Conservation (phyloP, 495 filamentous ascomycete species). For the Lophiostoma macrostomum region DNA sequence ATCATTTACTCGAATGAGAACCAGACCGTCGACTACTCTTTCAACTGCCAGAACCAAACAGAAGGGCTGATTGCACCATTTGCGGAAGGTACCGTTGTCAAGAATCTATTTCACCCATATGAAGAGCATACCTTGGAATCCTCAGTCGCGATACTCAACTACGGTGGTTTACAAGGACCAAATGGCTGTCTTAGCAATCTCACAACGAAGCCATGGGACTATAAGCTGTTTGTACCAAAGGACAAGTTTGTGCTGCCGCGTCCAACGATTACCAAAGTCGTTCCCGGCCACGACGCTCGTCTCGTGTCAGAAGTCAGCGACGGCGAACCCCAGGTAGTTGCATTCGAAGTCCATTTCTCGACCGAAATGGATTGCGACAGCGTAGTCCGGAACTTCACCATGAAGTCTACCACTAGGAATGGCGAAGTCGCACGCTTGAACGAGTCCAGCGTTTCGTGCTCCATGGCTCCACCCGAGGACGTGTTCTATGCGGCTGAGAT, state of each 20-base stretch:
- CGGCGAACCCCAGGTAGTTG: slow-evolving; percentile 47
- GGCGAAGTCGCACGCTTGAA: slow-evolving; percentile 46
- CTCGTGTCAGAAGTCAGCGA: slow-evolving; percentile 50
- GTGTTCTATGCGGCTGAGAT: slow-evolving; percentile 47
- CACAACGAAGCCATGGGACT: slow-evolving; percentile 57
- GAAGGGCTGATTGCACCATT: slow-evolving; percentile 60
- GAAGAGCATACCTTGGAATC: slow-evolving; percentile 51
- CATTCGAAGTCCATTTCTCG: slow-evolving; percentile 59
- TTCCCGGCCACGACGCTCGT: slow-evolving; percentile 62
- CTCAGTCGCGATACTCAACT: slow-evolving; percentile 40
- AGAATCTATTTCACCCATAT: slow-evolving; percentile 65
- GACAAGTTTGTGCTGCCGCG: slow-evolving; percentile 49
- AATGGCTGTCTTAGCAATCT: slow-evolving; percentile 60
- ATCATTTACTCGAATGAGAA: slow-evolving; percentile 65
- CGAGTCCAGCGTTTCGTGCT: slow-evolving; percentile 46
- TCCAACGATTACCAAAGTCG: slow-evolving; percentile 65
- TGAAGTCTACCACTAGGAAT: slow-evolving; percentile 54
- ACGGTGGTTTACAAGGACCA: slow-evolving; percentile 45
- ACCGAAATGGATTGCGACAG: slow-evolving; percentile 60
- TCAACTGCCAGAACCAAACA: slow-evolving; percentile 53
- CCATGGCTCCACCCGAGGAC: slow-evolving; percentile 27
- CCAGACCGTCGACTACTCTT: slow-evolving; percentile 54
- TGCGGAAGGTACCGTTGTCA: slow-evolving; percentile 53
- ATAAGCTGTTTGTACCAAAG: slow-evolving; percentile 61
- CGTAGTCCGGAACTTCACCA: slow-evolving; percentile 43